These are phyloP conservation scores for Ophiostoma fasciatum DNA, from an alignment of 2,329 filamentous ascomycete species.

Conservation along the genomic window DNA sequence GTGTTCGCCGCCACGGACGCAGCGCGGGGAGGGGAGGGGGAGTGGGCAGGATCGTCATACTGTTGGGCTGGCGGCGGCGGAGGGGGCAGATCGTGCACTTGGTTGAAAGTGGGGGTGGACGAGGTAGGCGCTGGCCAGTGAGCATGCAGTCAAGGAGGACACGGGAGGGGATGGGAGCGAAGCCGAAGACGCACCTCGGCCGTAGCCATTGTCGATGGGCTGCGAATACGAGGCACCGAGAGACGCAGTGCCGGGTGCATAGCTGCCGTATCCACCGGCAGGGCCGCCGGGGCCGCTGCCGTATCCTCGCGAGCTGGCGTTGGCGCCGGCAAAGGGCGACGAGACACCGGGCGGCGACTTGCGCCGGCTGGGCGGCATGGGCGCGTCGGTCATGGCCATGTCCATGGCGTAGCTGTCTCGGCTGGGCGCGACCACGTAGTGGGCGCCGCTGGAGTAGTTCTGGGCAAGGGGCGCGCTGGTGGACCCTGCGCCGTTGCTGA, in stretches of 20 bases:
- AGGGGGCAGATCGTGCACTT: conserved; percentile 21
- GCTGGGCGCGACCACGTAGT: conserved; percentile 5
- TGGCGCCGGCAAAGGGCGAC: too few species aligned
- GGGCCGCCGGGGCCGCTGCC: neutral
- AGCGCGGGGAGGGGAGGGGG: conserved; percentile 8
- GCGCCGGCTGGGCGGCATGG: conserved; percentile 3
- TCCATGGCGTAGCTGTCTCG: conserved; percentile 9
- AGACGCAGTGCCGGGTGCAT: too few species aligned
- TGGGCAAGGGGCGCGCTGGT: neutral
- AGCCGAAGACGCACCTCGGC: conserved; percentile 8
- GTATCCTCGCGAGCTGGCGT: conserved; percentile 3
- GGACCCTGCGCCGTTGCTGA: neutral
- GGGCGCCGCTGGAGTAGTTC: conserved; percentile 7
- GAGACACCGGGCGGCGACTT: conserved; percentile 6
- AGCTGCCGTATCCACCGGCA: conserved; percentile 47
- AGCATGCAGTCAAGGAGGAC: conserved; percentile 1
- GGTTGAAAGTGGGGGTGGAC: conserved; percentile 21
- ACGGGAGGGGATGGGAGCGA: neutral
- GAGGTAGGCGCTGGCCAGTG: conserved; percentile 34
- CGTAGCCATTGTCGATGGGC: conserved; percentile 10
- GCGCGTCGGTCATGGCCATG: conserved; percentile 9
- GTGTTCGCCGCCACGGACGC: conserved; percentile 6
- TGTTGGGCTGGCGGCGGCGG: conserved; percentile 20
- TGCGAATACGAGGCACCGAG: conserved; percentile 8
- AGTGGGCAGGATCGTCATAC: conserved; percentile 26